These are phyloP conservation scores for Candida jianshihensis DNA, from an alignment of 805 yeast species.

Conservation along the genomic window DNA sequence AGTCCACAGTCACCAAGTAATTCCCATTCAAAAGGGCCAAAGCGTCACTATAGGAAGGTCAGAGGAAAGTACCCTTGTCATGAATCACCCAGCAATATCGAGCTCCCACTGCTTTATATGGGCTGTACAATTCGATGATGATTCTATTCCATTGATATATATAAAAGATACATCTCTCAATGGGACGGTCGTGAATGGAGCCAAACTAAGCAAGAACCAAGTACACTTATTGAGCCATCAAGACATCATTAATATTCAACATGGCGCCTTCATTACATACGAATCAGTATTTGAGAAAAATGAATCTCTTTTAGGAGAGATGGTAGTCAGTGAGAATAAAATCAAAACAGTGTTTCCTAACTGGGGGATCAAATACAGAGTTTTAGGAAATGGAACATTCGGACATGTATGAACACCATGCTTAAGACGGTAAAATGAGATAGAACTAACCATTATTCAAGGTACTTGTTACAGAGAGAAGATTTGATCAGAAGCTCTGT, in stretches of 20 bases:
- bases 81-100: conserved; percentile 36
- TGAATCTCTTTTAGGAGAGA: conserved; percentile 9
- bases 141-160: conserved; percentile 39
- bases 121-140: conserved; percentile 43
- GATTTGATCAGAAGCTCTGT: conserved; percentile 24
- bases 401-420: conserved; percentile 37
- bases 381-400: conserved; percentile 52
- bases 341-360: conserved; percentile 19
- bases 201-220: conserved; percentile 23
- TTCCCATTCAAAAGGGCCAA: conserved; percentile 24
- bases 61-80: conserved; percentile 23
- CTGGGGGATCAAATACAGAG: conserved; percentile 37
- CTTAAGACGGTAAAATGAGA: too few species aligned
- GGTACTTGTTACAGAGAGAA: conserved; percentile 28
- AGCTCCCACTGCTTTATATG: conserved; percentile 41
- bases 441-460: too few species aligned
- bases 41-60: conserved; percentile 39
- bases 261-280: conserved; percentile 21
- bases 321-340: conserved; percentile 15
- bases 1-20: background rate
- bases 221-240: conserved; percentile 29
- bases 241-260: conserved; percentile 34
- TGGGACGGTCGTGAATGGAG: conserved; percentile 41
- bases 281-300: conserved; percentile 10
- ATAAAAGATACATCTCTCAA: conserved; percentile 44